Base-by-base conservation (phyloP, 2,329 filamentous ascomycete genomes). In the Hypoxylon sp. region DNA sequence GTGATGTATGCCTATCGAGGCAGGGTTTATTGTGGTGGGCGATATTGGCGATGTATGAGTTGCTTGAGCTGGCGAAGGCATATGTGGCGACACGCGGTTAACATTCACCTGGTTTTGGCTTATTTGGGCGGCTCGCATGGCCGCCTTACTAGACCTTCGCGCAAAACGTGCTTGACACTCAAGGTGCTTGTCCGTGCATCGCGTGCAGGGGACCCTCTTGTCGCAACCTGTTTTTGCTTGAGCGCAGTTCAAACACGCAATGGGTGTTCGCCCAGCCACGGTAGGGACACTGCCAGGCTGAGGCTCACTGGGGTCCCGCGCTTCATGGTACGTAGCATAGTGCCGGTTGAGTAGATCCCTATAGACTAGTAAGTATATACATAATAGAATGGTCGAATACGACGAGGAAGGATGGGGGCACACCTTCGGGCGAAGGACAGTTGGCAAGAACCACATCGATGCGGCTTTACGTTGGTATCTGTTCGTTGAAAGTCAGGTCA, bases 401-500 rank as follows among this genome's bases (percentile, higher is more conserved):
- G 43, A 41, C 28, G 41, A 50, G 17, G 17, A 37, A 20, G 39
- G 22, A 43, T n/a, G 30, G 15, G 41, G 32, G 30, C 56, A 8
- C 59, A 81, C 83, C 80, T 81, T 74, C 83, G 73, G 24, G 82
- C 78, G 71, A 85, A 86, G 2, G 79, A 81, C 4, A 85, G 74
- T 48, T 82, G 79, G 67, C 84, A 86, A 34, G 77, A 75, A 56
- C 75, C 76, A 67, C 84, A 86, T 39, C 80, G 77, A 68, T 85
- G 79, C 10, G 83, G 83, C 70, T 85, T 85, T 43, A 85, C 82
- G 68, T 85, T 83, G 60, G 84, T 86, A 62, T 86, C 84, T 86
- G 41, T 49, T 20, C 60, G 34, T 34, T 43, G 13, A 8, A 7
- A 55, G n/a, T 72, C 49, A 71, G 69, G 51, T 48, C 51, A 49